Evolutionary conservation across 345 rosid species (phyloP), one percentile per base, ranked within the genome.

Genomic region (Geranium rotundifolium): DNA sequence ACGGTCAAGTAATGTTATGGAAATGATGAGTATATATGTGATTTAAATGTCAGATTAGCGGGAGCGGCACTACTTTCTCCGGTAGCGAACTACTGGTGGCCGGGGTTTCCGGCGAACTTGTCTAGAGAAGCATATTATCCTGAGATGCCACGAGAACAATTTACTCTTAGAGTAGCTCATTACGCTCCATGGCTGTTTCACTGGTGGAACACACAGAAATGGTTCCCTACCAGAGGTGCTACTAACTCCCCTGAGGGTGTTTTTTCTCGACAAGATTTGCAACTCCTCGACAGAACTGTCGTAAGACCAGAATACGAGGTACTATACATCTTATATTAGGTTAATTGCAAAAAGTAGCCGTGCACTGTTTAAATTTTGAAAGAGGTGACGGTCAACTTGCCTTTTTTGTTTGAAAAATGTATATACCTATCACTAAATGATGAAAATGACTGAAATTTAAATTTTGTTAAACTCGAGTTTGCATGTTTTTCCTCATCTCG

Each of bases 121-220:
- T 16, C 27, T 16, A 0, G 4, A 19, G 50, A 19, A 50, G 58
- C 41, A 3, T 39, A 31, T 46, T 10, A 31, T 60, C 29, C 7
- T 31, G 4, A 31, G 37, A 3, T 31, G 4, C 74, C 74, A 15
- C 71, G 68, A 57, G 89, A 84, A 62, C 89, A 72, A 54, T 84
- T 86, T 86, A 66, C 83, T 5, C 61, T 81, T 4, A 72, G 81
- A 17, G 81, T 81, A 31, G 77, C 81, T 8, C 89, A 81, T 70
- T 64, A 81, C 55, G 34, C 59, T 19, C 84, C 86, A 57, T 84
- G 79, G 78, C 79, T 81, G 31, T 64, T 73, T 34, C 72, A 66
- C 67, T 81, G 86, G 89, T 84, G 86, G 89, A 84, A 81, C 75
- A 79, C 89, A 39, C 81, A 79, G 68, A 84, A 72, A 6, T 54